Percentiles rank a stretch among this genome's conserved stretches.
These are phyloP conservation scores for Blumeriella jaapii DNA, from an alignment of 2,329 filamentous ascomycete species.

Conservation along the genomic window DNA sequence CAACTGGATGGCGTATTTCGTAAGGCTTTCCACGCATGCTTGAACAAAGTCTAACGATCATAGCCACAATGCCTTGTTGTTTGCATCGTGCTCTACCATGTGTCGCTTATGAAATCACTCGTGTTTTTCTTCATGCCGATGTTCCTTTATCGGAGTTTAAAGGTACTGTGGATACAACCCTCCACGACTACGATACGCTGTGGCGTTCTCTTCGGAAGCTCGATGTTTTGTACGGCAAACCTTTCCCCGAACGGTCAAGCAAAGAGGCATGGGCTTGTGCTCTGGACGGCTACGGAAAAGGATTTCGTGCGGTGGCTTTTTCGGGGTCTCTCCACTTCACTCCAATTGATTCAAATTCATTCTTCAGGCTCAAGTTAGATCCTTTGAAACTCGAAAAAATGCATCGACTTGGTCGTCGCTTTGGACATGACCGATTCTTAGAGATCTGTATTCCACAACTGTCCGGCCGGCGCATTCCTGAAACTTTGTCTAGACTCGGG, in stretches of 20 bases:
- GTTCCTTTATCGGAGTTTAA: conserved; percentile 15
- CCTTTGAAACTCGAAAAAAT: conserved; percentile 38
- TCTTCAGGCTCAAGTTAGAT: conserved; percentile 37
- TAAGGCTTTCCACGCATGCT: conserved; percentile 4
- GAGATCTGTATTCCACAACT: conserved; percentile 41
- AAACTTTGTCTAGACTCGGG: conserved; percentile 26
- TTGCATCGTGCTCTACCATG: conserved; percentile 13
- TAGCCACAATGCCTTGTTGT: conserved; percentile 16
- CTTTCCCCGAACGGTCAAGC: conserved; percentile 37
- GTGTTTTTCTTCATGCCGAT: conserved; percentile 22
- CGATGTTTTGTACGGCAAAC: conserved; percentile 32
- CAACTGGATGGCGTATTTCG: conserved; percentile 5
- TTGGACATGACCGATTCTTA: conserved; percentile 47
- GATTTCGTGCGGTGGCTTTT: conserved; percentile 35
- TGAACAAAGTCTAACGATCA: not conserved
- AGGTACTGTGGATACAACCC: conserved; percentile 17
- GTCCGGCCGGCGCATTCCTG: conserved; percentile 21
- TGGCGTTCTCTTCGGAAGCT: conserved; percentile 32
- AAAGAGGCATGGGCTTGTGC: conserved; percentile 33
- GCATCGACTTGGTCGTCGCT: conserved; percentile 42
- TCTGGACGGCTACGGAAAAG: conserved; percentile 10
- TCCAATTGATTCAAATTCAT: conserved; percentile 27
- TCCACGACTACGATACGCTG: conserved; percentile 35
- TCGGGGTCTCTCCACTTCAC: conserved; percentile 33
- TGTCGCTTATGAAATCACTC: conserved; percentile 24